Percentiles rank a stretch among this genome's conserved stretches.
Conservation (phyloP, 2,329 filamentous ascomycete genomes). For the Diplocarpon mali region DNA sequence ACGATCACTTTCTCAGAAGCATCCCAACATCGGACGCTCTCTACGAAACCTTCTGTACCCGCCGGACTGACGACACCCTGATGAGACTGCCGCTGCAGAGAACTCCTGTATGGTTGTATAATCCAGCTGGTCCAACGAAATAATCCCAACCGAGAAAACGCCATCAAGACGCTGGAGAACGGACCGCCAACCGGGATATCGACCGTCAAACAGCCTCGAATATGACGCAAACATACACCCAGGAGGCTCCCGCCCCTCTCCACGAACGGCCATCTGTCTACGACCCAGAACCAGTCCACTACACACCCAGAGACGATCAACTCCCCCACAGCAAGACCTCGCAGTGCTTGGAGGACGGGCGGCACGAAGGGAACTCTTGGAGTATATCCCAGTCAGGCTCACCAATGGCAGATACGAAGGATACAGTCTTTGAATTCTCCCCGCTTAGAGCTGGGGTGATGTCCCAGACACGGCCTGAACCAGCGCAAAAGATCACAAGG, state of each 20-base stretch:
- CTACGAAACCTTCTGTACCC: no score
- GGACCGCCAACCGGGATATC: conserved; percentile 7
- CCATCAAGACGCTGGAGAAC: conserved; percentile 11
- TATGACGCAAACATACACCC: conserved; percentile 26
- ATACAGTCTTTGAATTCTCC: conserved; percentile 9
- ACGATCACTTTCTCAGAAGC: no score
- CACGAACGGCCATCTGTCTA: conserved; percentile 14
- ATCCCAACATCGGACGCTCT: no score
- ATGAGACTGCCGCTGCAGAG: conserved; percentile 19
- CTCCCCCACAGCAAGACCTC: conserved; percentile 4
- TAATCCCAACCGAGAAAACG: conserved; percentile 16
- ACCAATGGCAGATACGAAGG: conserved; percentile 17
- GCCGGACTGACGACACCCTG: conserved; percentile 19
- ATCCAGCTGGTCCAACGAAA: conserved; percentile 21
- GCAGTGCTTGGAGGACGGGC: conserved; percentile 8
- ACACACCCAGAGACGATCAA: conserved; percentile 12
- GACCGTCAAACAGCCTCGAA: conserved; percentile 9
- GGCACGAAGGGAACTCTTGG: conserved; percentile 14
- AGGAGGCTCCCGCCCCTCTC: conserved; percentile 15
- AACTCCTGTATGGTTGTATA: not conserved
- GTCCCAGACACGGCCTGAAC: conserved; percentile 18
- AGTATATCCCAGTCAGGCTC: conserved; percentile 14
- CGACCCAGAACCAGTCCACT: conserved; percentile 12
- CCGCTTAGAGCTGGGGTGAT: conserved; percentile 16
- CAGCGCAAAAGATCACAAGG: conserved; percentile 15